These are phyloP conservation scores for Cercis canadensis DNA, from an alignment of 306 rosid species.

Conservation along the genomic window DNA sequence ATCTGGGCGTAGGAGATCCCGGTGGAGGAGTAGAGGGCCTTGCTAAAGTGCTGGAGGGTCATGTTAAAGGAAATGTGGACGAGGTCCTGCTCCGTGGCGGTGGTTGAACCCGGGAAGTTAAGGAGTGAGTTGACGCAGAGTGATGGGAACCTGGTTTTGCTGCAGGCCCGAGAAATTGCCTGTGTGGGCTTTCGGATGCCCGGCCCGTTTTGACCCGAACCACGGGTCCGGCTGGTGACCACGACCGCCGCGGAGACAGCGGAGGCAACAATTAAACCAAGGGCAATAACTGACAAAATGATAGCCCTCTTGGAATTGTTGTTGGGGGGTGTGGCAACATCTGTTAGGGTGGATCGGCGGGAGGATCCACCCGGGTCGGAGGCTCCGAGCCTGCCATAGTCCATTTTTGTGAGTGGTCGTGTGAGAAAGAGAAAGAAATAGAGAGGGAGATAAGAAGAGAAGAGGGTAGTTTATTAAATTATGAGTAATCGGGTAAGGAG, in stretches of 20 bases:
- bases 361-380: constrained; percentile 43
- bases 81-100: constrained; percentile 74
- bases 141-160: constrained; percentile 60
- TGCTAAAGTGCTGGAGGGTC: constrained; percentile 69
- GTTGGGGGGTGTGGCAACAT: neutral
- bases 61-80: constrained; percentile 89
- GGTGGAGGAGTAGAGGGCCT: constrained; percentile 66
- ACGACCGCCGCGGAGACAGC: constrained; percentile 58
- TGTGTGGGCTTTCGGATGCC: constrained; percentile 55
- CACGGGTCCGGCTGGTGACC: constrained; percentile 19
- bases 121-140: constrained; percentile 74
- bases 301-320: constrained; percentile 39
- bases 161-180: constrained; percentile 77
- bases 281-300: constrained; percentile 50
- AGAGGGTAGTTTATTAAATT: neutral
- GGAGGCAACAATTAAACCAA: constrained; percentile 59
- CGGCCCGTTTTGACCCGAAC: neutral
- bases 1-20: constrained; percentile 46
- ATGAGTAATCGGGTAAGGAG: neutral
- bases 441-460: too few relatives aligned
- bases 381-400: constrained; percentile 55
- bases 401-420: constrained; percentile 58
- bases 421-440: too few relatives aligned
- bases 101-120: constrained; percentile 67
- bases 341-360: neutral